Conservation (phyloP, 768 basidiomycete species). For the Cystobasidium tubakii region DNA sequence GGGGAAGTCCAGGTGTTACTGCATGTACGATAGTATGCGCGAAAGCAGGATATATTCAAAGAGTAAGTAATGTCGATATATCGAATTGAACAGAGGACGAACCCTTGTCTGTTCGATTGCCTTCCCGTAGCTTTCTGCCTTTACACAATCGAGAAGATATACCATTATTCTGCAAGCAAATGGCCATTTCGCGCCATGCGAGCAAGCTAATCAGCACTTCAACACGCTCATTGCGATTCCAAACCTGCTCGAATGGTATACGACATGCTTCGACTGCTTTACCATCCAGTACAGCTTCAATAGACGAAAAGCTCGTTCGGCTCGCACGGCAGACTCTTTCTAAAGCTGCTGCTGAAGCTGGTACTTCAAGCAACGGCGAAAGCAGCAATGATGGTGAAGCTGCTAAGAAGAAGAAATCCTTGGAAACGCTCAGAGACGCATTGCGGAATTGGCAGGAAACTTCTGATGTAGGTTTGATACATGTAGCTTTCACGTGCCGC, state of each 20-base stretch:
- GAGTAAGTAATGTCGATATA: background rate
- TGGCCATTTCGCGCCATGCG: background rate
- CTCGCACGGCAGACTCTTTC: slow-evolving; percentile 20
- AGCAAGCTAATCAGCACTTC: background rate
- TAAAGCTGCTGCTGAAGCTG: slow-evolving; percentile 15
- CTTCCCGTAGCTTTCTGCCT: background rate
- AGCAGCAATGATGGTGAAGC: slow-evolving; percentile 6
- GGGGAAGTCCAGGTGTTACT: background rate
- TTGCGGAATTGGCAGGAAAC: slow-evolving; percentile 26
- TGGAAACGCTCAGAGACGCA: slow-evolving; percentile 30
- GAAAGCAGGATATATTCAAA: too few relatives aligned
- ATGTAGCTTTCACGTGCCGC: background rate
- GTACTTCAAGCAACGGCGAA: background rate
- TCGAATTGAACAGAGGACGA: background rate
- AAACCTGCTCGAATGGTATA: background rate
- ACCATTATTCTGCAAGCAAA: background rate
- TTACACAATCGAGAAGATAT: background rate
- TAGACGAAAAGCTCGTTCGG: slow-evolving; percentile 28
- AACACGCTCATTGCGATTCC: background rate
- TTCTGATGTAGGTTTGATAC: background rate
- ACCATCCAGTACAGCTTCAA: background rate
- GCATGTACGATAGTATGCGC: too few relatives aligned
- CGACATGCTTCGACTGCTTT: background rate
- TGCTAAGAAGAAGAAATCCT: slow-evolving; percentile 21
- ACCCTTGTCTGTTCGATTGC: background rate